Base-by-base conservation (phyloP, 495 filamentous ascomycete genomes). In the Hypoxylon lienhwacheense region DNA sequence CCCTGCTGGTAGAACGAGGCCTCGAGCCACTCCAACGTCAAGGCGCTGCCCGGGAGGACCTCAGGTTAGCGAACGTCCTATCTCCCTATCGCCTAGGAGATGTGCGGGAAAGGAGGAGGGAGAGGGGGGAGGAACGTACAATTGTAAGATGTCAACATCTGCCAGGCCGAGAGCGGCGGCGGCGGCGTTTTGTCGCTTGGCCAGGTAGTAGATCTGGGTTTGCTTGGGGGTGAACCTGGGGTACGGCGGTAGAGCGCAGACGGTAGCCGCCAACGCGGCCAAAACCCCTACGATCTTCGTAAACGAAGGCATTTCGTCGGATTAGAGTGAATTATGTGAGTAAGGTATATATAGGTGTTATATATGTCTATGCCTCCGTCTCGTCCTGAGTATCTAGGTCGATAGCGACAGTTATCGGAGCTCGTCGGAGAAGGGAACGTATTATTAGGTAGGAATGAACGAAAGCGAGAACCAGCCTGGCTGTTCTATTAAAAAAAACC, bases 141-240 rank as follows among this genome's bases (percentile, higher is more conserved):
- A 87, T 78, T 87, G 81, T 14, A 87, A 77, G 52, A 87, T 86
- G 63, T 87, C 83, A 36, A 85, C 63, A 67, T 87, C 84, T 11
- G 69, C 74, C 43, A 87, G 64, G 17, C 76, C 81, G 16, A 70
- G 58, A 10, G 73, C 71, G 7, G 77, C 76, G 16, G 78, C 78
- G 0, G 77, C 74, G 4, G 74, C 76, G 52, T 78, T 73, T 63
- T 83, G 78, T 41, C 79, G 73, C 63, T 73, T 81, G 41, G 68
- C 62, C 35, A 73, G 49, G 57, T 68, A 51, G 63, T 76, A 75
- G 43, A 77, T 70, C 45, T 70, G 67, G 58, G 64, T 61, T 55
- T 77, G 72, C 47, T 53, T 61, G 33, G 53, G 43, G 36, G 57
- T 72, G 33, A 79, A 55, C 68, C 70, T 79, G 46, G 75, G 76